phyloP scores from a whole-genome alignment of 2,329 filamentous ascomycete genomes.

The Nemania bipapillata region DNA sequence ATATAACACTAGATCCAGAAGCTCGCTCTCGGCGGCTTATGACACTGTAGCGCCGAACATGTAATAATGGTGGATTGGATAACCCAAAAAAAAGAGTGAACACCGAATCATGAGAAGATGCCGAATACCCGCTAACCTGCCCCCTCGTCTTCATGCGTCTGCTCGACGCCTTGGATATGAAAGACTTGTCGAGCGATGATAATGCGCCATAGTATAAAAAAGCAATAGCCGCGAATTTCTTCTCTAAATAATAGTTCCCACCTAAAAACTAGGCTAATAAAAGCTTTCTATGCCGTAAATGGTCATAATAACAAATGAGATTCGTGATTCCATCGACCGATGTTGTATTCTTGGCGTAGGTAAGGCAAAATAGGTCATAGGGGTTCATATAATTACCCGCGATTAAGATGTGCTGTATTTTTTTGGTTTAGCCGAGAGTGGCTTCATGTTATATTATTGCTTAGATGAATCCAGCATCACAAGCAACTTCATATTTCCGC shows the following conservation, averaged over 20 bases:
- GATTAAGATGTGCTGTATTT: slow-evolving; percentile 14
- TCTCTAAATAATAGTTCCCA: neutral
- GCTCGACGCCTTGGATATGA: neutral
- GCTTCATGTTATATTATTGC: neutral
- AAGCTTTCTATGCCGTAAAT: slow-evolving; percentile 11
- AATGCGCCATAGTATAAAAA: neutral
- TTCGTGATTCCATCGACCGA: slow-evolving; percentile 5
- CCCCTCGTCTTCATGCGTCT: neutral
- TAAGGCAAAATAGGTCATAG: neutral
- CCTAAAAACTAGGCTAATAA: neutral
- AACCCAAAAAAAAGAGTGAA: neutral
- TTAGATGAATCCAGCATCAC: slow-evolving; percentile 53
- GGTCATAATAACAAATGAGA: slow-evolving; percentile 22
- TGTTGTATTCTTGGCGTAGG: neutral
- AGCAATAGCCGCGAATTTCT: neutral
- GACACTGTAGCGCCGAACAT: slow-evolving; percentile 4
- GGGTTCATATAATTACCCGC: neutral
- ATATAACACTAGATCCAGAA: slow-evolving; percentile 23
- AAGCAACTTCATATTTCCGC: slow-evolving; percentile 47
- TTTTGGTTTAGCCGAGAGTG: neutral
- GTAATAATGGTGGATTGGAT: slow-evolving; percentile 2
- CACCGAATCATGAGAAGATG: slow-evolving; percentile 3
- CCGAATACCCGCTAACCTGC: neutral
- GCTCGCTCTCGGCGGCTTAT: neutral
- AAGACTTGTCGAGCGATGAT: neutral